Evolutionary conservation across 352 stramenopile genomes (phyloP).

Genomic region (Globisporangium canariense): DNA sequence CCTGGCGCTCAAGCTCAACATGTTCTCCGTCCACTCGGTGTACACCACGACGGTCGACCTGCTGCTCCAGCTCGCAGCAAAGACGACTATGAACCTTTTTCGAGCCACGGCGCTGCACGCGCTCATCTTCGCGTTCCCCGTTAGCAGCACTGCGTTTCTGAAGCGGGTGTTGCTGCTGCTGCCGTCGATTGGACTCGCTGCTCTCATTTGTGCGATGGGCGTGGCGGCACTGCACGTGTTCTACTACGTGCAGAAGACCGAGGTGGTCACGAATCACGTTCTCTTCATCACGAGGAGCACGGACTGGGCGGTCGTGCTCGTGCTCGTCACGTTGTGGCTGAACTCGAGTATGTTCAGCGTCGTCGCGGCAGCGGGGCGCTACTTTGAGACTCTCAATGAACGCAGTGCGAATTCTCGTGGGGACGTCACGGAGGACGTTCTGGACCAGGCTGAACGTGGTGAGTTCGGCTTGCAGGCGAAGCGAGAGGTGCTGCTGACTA

Average conservation of each 20-base stretch:
- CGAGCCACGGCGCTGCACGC: slow-evolving; percentile 46
- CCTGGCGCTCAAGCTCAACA: slow-evolving; percentile 31
- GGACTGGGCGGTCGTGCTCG: slow-evolving; percentile 35
- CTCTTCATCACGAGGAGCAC: slow-evolving; percentile 30
- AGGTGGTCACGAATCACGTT: slow-evolving; percentile 24
- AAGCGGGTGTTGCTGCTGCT: slow-evolving; percentile 36
- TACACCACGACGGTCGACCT: slow-evolving; percentile 39
- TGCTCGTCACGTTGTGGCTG: slow-evolving; percentile 47
- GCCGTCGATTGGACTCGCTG: slow-evolving; percentile 36
- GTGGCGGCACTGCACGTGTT: slow-evolving; percentile 47
- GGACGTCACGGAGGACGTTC: slow-evolving; percentile 42
- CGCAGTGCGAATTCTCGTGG: slow-evolving; percentile 31
- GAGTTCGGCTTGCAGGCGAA: slow-evolving; percentile 73
- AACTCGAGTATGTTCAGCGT: slow-evolving; percentile 36
- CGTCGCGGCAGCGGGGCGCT: slow-evolving; percentile 27
- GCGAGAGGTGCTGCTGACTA: slow-evolving; percentile 42
- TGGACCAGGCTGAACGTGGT: slow-evolving; percentile 55
- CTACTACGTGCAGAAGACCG: slow-evolving; percentile 49
- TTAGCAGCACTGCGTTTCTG: slow-evolving; percentile 37
- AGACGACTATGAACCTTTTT: slow-evolving; percentile 60
- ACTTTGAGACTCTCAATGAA: slow-evolving; percentile 34
- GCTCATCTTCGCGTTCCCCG: slow-evolving; percentile 54
- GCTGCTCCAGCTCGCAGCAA: slow-evolving; percentile 38
- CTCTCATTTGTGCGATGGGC: slow-evolving; percentile 37
- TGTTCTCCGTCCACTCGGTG: slow-evolving; percentile 38